Evolutionary conservation across 2,329 filamentous ascomycete genomes (phyloP), one percentile per base, ranked within the genome.

Genomic region (Diplodia scrobiculata): DNA sequence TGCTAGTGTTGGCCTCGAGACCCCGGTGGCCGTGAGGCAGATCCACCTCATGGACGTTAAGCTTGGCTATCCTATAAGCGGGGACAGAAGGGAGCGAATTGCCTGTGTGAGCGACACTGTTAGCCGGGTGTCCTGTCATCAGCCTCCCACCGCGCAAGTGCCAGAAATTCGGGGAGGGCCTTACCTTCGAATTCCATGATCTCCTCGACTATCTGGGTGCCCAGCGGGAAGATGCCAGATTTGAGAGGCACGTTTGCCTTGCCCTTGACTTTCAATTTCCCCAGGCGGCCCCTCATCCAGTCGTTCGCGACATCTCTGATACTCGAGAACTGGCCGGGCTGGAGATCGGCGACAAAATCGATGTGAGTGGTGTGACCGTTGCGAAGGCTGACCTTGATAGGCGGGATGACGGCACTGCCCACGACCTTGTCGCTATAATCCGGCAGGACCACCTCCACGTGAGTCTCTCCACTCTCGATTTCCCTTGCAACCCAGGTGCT

Each of bases 291-390:
- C 64, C 91, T 87, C 68, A 99, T 80, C 88, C 92, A 98, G 76
- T 97, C 90, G 75, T 95, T 92, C 54, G 91, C 92, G 69, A 98
- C 85, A 67, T 84, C 85, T 67, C 91, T 88, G 71, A 97, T 87
- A 5, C 88, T 89, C 65, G 92, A 87, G 14, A 91, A 81, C 72
- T 92, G 86, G 34, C 92, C 93, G 29, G 92, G 89, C 45, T 84
- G 81, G 47, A 98, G 78, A 68, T 95, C 88, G 50, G 90, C 86
- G 65, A 95, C 78, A 71, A 98, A 88, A 72, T 97, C 91, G 66
- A 98, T 81, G 66, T 86, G 81, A 2, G 91, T 98, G 17, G 83
- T 86, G 71, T 91, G 86, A 11, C 91, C 91, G 73, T 96, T 90
- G 55, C 89, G 84, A 60, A 98, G 85, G 73, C 88, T 87, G 68